phyloP scores from a whole-genome alignment of 768 basidiomycete species.

The Mrakia frigida region DNA sequence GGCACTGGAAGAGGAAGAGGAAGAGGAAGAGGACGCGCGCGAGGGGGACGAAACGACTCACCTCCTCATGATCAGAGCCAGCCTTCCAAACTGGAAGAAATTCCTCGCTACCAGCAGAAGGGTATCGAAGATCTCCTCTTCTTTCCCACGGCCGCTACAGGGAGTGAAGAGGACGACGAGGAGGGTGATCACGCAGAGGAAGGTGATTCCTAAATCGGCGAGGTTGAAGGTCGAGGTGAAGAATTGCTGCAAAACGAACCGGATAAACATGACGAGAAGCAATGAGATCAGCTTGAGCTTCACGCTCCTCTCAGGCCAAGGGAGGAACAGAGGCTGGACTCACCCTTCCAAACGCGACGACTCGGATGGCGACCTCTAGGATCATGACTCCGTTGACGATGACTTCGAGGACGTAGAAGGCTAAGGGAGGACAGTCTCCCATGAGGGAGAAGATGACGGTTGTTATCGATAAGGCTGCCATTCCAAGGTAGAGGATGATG shows the following conservation, averaged over 20 bases:
- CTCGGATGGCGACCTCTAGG: slow-evolving; percentile 80
- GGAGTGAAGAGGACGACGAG: slow-evolving; percentile 69
- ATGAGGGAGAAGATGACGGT: slow-evolving; percentile 77
- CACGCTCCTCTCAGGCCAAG: not conserved
- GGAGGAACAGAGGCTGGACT: slow-evolving; percentile 41
- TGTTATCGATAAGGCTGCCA: slow-evolving; percentile 80
- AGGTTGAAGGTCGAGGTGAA: slow-evolving; percentile 87
- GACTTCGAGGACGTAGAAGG: slow-evolving; percentile 84
- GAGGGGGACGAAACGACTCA: slow-evolving; percentile 48
- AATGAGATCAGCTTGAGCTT: not conserved
- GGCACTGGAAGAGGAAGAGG: not conserved
- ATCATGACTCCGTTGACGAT: slow-evolving; percentile 88
- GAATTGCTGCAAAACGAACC: slow-evolving; percentile 69
- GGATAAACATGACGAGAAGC: not conserved
- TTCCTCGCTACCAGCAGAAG: slow-evolving; percentile 68
- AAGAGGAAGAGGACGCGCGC: not conserved
- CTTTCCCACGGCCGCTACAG: slow-evolving; percentile 65
- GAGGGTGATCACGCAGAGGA: slow-evolving; percentile 83
- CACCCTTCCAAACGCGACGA: slow-evolving; percentile 89
- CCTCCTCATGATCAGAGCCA: slow-evolving; percentile 92
- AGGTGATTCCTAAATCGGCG: slow-evolving; percentile 78
- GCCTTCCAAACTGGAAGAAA: slow-evolving; percentile 66
- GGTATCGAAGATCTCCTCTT: slow-evolving; percentile 87
- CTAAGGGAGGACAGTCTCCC: slow-evolving; percentile 76
- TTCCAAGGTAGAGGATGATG: slow-evolving; percentile 78